Percentiles rank a stretch among this genome's conserved stretches.
These are phyloP conservation scores for Komagataella pseudopastoris DNA, from an alignment of 805 yeast genomes.

Conservation along the genomic window DNA sequence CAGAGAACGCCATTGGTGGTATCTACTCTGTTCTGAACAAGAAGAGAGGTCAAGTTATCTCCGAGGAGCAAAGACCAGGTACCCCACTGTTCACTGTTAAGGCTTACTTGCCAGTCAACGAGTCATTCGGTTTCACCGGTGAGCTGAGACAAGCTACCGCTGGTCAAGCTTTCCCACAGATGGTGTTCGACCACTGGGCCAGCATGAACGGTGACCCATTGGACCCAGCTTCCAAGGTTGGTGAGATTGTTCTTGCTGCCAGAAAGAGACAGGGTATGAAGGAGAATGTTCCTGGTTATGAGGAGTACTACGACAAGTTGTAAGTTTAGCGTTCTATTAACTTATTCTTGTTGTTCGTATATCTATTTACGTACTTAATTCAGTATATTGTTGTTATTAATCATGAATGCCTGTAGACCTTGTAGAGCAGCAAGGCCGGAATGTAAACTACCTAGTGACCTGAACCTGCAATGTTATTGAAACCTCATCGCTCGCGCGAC, in stretches of 20 bases:
- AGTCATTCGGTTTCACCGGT: constrained; percentile 99
- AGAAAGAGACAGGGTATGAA: constrained; percentile 97
- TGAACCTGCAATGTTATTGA: neutral
- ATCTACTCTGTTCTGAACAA: constrained; percentile 98
- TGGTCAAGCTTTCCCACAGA: constrained; percentile 99
- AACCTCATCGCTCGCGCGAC: neutral
- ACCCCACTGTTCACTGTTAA: constrained; percentile 99
- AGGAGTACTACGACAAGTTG: constrained; percentile 94
- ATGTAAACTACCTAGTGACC: no score
- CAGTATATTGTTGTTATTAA: neutral
- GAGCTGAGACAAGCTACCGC: constrained; percentile 99
- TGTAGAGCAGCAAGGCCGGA: neutral
- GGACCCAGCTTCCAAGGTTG: constrained; percentile 65
- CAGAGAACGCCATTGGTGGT: constrained; percentile 99
- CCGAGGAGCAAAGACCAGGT: constrained; percentile 99
- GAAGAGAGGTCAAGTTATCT: constrained; percentile 98
- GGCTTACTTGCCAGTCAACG: constrained; percentile 99
- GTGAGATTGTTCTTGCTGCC: constrained; percentile 41
- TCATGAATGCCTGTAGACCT: neutral
- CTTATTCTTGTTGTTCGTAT: neutral
- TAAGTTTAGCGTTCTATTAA: constrained; percentile 19
- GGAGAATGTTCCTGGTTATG: constrained; percentile 97
- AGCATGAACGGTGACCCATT: constrained; percentile 84
- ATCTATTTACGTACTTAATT: neutral
- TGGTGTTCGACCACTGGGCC: constrained; percentile 99